Base-by-base conservation (phyloP, 1,284 basidiomycete genomes). In the Inonotus hispidus region DNA sequence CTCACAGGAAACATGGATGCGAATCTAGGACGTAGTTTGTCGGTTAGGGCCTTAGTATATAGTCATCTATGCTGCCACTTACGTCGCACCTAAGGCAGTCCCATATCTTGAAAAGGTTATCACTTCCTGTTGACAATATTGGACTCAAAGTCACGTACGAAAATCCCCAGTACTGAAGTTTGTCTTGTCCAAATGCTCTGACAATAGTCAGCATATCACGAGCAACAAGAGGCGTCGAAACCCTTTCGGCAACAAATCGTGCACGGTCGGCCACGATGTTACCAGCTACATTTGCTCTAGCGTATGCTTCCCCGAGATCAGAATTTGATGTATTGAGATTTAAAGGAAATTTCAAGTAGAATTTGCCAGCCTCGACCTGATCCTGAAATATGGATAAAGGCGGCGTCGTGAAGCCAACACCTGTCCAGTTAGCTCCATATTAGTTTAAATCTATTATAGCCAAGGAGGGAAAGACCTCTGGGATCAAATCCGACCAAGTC, bases 401-500 rank as follows among this genome's bases (percentile, higher is more conserved):
- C 8, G 65, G 65, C 6, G 65, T 64, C 21, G 65, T 66, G 37
- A 45, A 50, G 11, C 63, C 63, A 50, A 66, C 58, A 16, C 65
- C 65, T 66, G 21, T 10, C 21, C 14, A 50, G 32, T 43, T 27
- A 47, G 2, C 2, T 14, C n/a, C 37, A 27, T 3, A 56, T 43
- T 54, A 57, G n/a, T 38, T 35, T 32, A 38, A 41, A 16, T 25
- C 52, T 23, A 49, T 53, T 21, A 39, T 46, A 7, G 19, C 19
- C 6, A 21, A 13, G 37, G 1, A 29, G 21, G 27, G n/a, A n/a
- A 53, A 25, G 52, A 68, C 70, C 69, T 58, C 73, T 65, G 27
- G 73, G 73, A 65, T 74, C 73, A 57, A 74, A 74, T 1, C 72
- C 69, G 32, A 75, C 62, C 16, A 74, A 61, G 56, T 74, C 73